phyloP scores from a whole-genome alignment of 2,329 filamentous ascomycete species.

The Calonectria crousiana region DNA sequence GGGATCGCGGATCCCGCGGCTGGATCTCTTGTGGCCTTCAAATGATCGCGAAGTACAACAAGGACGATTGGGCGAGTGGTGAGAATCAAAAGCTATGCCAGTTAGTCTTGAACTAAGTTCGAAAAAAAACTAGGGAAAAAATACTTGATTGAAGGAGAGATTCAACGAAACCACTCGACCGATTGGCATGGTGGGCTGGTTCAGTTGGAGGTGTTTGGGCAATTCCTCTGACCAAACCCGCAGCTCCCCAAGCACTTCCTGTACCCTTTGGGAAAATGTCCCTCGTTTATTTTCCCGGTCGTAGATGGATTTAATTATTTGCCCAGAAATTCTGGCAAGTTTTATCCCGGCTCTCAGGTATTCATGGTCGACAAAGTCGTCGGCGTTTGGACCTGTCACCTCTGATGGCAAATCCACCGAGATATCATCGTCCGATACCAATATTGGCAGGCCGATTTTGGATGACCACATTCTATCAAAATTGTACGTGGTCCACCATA shows the following conservation, averaged over 20 bases:
- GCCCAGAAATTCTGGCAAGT: constrained; percentile 13
- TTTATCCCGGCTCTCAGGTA: neutral
- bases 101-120: neutral
- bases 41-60: constrained; percentile 6
- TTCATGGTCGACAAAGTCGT: constrained; percentile 7
- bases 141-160: constrained; percentile 16
- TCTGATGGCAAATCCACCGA: constrained; percentile 6
- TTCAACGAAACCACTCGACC: neutral
- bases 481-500: constrained; percentile 31
- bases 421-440: constrained; percentile 11
- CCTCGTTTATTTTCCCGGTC: constrained; percentile 10
- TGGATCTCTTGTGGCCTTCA: neutral
- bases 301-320: constrained; percentile 15
- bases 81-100: neutral
- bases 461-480: constrained; percentile 17
- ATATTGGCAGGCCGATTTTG: neutral
- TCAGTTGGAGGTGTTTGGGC: neutral
- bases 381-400: neutral
- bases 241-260: constrained; percentile 11
- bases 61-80: constrained; percentile 8
- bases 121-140: no score
- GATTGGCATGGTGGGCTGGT: neutral
- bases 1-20: neutral
- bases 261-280: constrained; percentile 12
- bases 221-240: constrained; percentile 12